Evolutionary conservation across 2,329 filamentous ascomycete genomes (phyloP).

Genomic region (Phyllosticta ampelicida): DNA sequence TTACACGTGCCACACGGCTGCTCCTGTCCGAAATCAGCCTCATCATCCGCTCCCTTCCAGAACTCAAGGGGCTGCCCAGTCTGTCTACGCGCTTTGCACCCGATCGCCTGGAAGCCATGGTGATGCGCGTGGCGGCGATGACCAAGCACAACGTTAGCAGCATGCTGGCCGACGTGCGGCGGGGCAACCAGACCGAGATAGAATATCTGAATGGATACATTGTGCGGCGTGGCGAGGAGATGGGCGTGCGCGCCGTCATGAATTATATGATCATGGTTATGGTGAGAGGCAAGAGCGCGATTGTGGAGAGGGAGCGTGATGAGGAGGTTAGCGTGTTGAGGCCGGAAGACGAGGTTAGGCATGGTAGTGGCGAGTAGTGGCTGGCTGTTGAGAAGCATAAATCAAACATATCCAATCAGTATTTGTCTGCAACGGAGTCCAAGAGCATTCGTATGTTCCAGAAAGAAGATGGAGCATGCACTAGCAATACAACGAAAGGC

Average conservation of each 20-base stretch:
- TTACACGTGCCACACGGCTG: slow-evolving; percentile 55
- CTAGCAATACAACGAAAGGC: no score
- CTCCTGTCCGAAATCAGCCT: slow-evolving; percentile 64
- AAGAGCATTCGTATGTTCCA: no score
- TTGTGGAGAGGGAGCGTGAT: slow-evolving; percentile 31
- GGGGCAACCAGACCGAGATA: slow-evolving; percentile 59
- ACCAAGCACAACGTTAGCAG: slow-evolving; percentile 50
- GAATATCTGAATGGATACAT: slow-evolving; percentile 87
- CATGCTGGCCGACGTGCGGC: slow-evolving; percentile 57
- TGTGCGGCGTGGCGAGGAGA: slow-evolving; percentile 56
- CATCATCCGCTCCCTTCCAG: slow-evolving; percentile 64
- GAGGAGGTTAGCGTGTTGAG: slow-evolving; percentile 27
- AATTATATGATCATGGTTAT: slow-evolving; percentile 64
- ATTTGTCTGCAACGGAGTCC: no score
- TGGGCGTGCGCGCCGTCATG: slow-evolving; percentile 60
- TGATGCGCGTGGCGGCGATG: slow-evolving; percentile 42
- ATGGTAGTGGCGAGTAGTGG: slow-evolving; percentile 1
- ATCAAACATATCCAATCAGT: no score
- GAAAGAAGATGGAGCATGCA: no score
- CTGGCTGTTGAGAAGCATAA: not conserved
- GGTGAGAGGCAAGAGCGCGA: slow-evolving; percentile 57
- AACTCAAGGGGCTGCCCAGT: slow-evolving; percentile 53
- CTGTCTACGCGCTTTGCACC: slow-evolving; percentile 49
- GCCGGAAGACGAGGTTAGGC: not conserved
- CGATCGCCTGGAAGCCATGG: slow-evolving; percentile 51